A percentile compares a stretch with the other conserved stretches of the same genome.
These are phyloP conservation scores for Terana coerulea DNA, from an alignment of 768 basidiomycete genomes.

Conservation along the genomic window DNA sequence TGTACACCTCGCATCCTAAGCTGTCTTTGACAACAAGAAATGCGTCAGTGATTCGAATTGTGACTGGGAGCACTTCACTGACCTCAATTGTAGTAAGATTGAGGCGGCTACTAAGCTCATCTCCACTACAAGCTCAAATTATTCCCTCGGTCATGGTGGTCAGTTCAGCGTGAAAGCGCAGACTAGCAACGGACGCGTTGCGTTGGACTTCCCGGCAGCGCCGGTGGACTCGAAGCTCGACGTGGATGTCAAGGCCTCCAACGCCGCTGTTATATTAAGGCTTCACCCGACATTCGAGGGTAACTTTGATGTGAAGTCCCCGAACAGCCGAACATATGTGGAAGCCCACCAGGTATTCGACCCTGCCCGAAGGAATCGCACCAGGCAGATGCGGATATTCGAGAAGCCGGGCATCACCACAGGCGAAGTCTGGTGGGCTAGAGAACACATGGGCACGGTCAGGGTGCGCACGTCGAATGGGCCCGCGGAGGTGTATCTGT, in stretches of 20 bases:
- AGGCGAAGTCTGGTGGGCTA: slow-evolving; percentile 12
- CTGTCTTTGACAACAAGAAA: neutral
- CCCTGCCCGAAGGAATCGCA: slow-evolving; percentile 18
- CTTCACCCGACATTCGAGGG: slow-evolving; percentile 39
- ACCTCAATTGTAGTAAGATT: slow-evolving; percentile 21
- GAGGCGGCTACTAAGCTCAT: slow-evolving; percentile 16
- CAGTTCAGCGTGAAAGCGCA: slow-evolving; percentile 28
- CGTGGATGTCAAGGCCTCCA: slow-evolving; percentile 29
- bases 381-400: neutral
- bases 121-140: no score
- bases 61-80: no score
- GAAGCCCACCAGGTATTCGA: slow-evolving; percentile 10
- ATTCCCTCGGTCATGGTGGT: slow-evolving; percentile 23
- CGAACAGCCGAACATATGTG: slow-evolving; percentile 6
- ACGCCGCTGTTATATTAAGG: slow-evolving; percentile 30
- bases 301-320: slow-evolving; percentile 25
- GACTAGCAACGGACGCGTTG: slow-evolving; percentile 32
- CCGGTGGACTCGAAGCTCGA: slow-evolving; percentile 32
- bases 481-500: neutral
- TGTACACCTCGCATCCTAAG: no score
- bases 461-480: slow-evolving; percentile 13
- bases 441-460: slow-evolving; percentile 6
- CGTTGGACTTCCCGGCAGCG: slow-evolving; percentile 27
- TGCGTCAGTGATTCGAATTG: no score
- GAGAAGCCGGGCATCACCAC: slow-evolving; percentile 2